A percentile compares a stretch with the other conserved stretches of the same genome.
These are phyloP conservation scores for Isoetes engelmannii DNA, from an alignment of 83 land plant species.

Conservation along the genomic window DNA sequence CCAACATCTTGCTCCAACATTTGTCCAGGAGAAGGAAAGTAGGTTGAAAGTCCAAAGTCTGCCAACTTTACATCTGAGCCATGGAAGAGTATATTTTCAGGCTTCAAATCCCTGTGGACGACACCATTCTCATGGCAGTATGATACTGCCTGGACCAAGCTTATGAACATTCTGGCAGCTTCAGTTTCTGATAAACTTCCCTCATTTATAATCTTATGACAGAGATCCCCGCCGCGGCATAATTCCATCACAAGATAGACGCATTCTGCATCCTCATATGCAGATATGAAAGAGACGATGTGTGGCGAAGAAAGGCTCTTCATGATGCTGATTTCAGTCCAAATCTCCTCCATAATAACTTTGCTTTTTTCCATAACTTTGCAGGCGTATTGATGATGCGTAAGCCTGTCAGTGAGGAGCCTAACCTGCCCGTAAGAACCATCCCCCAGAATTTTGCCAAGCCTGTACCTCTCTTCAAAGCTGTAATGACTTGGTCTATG, in stretches of 20 bases:
- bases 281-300: conserved; percentile 17
- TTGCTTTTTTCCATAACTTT: too few species aligned
- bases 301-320: neutral
- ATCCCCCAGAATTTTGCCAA: too few species aligned
- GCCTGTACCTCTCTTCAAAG: too few species aligned
- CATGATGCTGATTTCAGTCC: too few species aligned
- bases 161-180: conserved; percentile 18
- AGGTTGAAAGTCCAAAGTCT: conserved; percentile 26
- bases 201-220: conserved; percentile 20
- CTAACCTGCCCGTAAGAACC: too few species aligned
- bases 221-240: conserved; percentile 28
- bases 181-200: conserved; percentile 23
- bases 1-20: conserved; percentile 24
- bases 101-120: conserved; percentile 30
- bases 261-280: conserved; percentile 20
- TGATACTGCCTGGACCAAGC: conserved; percentile 22
- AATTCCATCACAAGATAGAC: conserved; percentile 33
- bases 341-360: too few species aligned
- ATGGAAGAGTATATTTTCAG: conserved; percentile 26
- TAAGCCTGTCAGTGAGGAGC: too few species aligned
- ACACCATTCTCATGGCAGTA: conserved; percentile 20
- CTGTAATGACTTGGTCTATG: too few species aligned
- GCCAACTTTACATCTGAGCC: conserved; percentile 23
- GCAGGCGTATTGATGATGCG: too few species aligned
- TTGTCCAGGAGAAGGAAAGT: conserved; percentile 23